Base-by-base conservation (phyloP, 768 basidiomycete genomes). In the Pseudohyphozyma bogoriensis region DNA sequence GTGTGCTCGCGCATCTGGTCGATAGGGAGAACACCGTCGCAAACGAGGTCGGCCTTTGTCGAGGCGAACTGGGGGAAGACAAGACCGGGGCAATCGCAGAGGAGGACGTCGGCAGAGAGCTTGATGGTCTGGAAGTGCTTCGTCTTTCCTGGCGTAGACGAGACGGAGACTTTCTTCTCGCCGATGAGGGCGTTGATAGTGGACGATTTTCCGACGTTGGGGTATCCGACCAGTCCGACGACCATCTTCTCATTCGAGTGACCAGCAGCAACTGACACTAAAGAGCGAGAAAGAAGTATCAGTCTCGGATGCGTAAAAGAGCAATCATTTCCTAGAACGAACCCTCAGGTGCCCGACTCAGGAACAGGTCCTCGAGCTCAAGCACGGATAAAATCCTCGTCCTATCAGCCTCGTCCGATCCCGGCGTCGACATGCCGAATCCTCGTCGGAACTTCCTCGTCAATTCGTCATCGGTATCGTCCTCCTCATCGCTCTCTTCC, bases 51-150 rank as follows among this genome's bases (percentile, higher is more conserved):
- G 13, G 93, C 95, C 72, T 89, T 90, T 4, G 91, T 96, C 31
- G 88, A 91, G 3, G 95, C 88, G 74, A 97, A 99, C 70, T 99
- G 95, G 9, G 95, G 95, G 71, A 97, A 96, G 39, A 99, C 95
- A 37, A 97, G 77, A 71, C 95, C 95, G 22, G 95, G 95, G 76
- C 95, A 99, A 75, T 99, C 95, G 68, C 92, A 97, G 24, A 99
- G 81, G 49, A 85, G 78, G 44, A 97, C 85, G 4, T 82, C 78
- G 22, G 85, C 82, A 15, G 90, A 91, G n/a, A 99, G 80, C 69
- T 89, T 83, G 68, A 96, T 91, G 0, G 95, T 97, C 74, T 99
- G 95, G 76, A 97, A 96, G 74, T 99, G 93, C 72, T 99, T 99
- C 18, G 95, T 99, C 76, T 97, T 88, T 64, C 95, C 95, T 0